Base-by-base conservation (phyloP, 495 filamentous ascomycete genomes). In the Neurospora africana region DNA sequence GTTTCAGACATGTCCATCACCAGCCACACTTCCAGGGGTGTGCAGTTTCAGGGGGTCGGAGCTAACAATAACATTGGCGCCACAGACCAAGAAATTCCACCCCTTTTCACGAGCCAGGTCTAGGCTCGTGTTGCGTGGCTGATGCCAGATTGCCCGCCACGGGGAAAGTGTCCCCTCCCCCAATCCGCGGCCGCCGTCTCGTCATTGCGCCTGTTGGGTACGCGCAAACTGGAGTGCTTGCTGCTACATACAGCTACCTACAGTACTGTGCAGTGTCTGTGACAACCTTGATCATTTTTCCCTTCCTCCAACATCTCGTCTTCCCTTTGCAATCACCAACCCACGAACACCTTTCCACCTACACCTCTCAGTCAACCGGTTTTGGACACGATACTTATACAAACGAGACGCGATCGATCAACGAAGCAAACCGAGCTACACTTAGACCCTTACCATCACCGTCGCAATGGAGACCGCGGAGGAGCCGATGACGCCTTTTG, bases 401-500 rank as follows among this genome's bases (percentile, higher is more conserved):
- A 6, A 61, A 30, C 53, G 53, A 65, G 53, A 33, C 53, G 35
- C 53, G 53, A 65, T 65, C 53, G 15, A 33, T 65, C 5, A 33
- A 65, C 53, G 27, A 65, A 33, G 15, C 15, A 33, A 65, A 65
- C 15, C 27, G 53, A 65, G 3, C 27, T 65, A 33, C 53, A 65
- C 6, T 65, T 33, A 65, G 2, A 33, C 53, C 53, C 53, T 21
- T 41, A 39, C 5, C 27, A 37, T 38, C 13, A 44, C 19, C 58
- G 71, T 70, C 68, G 47, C 23, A 47, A 80, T 80, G 78, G 77
- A 80, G 23, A 69, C 69, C 68, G 41, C 68, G 23, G 77, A 78
- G 15, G 77, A 80, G 70, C 77, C 74, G 33, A 72, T 69, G 37
- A 76, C 78, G 77, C 77, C 78, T 19, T 80, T 80, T 43, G 76